Evolutionary conservation across 768 basidiomycete species (phyloP), one percentile per base, ranked within the genome.

Genomic region (Kwoniella pini): DNA sequence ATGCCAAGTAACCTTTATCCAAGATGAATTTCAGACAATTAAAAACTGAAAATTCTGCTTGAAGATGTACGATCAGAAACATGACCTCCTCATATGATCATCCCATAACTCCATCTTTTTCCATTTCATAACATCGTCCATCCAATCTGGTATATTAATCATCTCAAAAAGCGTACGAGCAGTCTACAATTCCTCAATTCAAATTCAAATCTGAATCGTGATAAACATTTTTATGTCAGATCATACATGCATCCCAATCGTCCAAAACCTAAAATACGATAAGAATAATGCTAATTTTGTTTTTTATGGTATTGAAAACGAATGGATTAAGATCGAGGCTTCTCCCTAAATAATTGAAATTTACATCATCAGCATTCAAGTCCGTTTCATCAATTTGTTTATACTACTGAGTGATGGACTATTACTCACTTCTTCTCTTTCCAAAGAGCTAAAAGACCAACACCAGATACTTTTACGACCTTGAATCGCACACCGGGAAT

Each of bases 401-500:
- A 3, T 43, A 9, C 9, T 21, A 43, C 2, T 2, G 22, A 46
- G 9, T 10, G 9, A 27, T 36, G 30, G 22, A 9, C 2, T 19
- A 44, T 42, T 31, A 74, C 72, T 65, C 72, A 74, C 89, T 97
- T 97, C 85, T 97, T 97, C 85, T 97, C 94, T 80, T 95, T 96
- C 94, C 94, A 96, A 74, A 96, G 84, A 63, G 94, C 94, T 66
- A 96, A 86, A 60, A 99, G 86, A 84, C 96, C 96, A 70, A 99
- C 96, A 79, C 96, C 96, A 56, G 96, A 97, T 42, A 99, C 96
- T 84, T 99, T 98, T 75, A 99, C 96, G 71, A 98, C 88, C 83
- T 99, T 98, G 89, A 97, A 98, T 68, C 95, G 91, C 69, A 98
- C 95, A 86, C 96, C 94, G 40, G 96, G 96, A 82, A 99, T 98